Evolutionary conservation across 164 flowering plant species (phyloP), one percentile per base, ranked within the genome.

Genomic region (Berberis thunbergii): DNA sequence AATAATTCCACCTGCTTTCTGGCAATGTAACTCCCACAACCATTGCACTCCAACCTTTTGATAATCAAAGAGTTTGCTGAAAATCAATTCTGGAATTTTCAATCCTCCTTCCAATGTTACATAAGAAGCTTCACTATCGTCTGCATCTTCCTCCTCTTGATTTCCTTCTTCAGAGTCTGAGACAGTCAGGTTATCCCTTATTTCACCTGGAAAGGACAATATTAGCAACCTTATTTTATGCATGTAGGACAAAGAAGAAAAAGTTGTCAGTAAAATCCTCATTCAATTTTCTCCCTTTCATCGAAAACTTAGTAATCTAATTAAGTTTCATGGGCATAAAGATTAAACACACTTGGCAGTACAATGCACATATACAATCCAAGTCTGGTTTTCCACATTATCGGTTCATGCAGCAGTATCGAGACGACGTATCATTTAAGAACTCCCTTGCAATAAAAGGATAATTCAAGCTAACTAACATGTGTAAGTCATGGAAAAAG

Each of bases 21-120:
- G 99, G 75, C 99, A 95, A 69, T 95, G 99, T 66, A 95, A 73
- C 73, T 95, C 99, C 99, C 99, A 95, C 5, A 95, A 75, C 99
- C 99, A 95, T 77, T 95, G 97, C 7, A 95, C 97, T 9, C 99
- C 99, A 41, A 95, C 96, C 73, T 88, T 95, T 76, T 91, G 99
- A 76, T 91, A 95, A 68, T 95, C 99, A 82, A 95, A 91, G 46
- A 95, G 94, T 62, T 85, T 74, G 68, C 60, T 59, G 64, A 87
- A 91, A 57, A 91, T 88, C 43, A 67, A 43, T 59, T 86, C 84
- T 53, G 97, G 99, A 57, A 95, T 88, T 76, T 77, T 88, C 50
- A 95, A 69, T 48, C 97, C 99, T 67, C 99, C 99, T 80, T 95
- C 99, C 69, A 95, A 90, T 26, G 79, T 75, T 46, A 91, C 90